phyloP scores from a whole-genome alignment of 805 yeast genomes.

The Suhomyces canberraensis region DNA sequence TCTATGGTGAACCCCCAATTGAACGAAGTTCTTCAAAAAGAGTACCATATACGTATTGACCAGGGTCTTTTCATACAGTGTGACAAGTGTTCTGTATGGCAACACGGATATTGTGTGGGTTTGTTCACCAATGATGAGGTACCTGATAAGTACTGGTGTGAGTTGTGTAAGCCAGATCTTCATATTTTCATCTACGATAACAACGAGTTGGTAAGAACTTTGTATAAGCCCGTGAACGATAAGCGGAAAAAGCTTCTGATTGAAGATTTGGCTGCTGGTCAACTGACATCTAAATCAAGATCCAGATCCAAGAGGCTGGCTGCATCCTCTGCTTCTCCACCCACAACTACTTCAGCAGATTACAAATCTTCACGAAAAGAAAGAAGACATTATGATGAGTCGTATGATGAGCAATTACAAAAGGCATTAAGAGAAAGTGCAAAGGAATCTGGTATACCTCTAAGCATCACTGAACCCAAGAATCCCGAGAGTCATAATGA shows the following conservation, averaged over 20 bases:
- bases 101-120: conserved; percentile 95
- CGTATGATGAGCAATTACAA: conserved; percentile 40
- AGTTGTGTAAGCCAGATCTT: conserved; percentile 79
- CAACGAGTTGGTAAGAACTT: conserved; percentile 26
- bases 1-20: conserved; percentile 23
- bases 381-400: conserved; percentile 31
- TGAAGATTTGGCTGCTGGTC: conserved; percentile 13
- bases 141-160: conserved; percentile 96
- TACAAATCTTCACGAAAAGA: conserved; percentile 25
- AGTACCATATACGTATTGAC: conserved; percentile 40
- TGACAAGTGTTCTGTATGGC: conserved; percentile 95
- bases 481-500: conserved; percentile 11
- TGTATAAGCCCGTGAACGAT: conserved; percentile 42
- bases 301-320: conserved; percentile 8
- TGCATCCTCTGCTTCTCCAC: conserved; percentile 2
- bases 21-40: conserved; percentile 23
- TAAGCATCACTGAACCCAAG: conserved; percentile 31
- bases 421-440: conserved; percentile 58
- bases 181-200: conserved; percentile 50
- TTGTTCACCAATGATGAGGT: conserved; percentile 68
- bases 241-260: conserved; percentile 33
- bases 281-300: conserved; percentile 9
- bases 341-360: conserved; percentile 4
- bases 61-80: conserved; percentile 76
- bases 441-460: conserved; percentile 39